These are phyloP conservation scores for Colletotrichum tropicale DNA, from an alignment of 2,329 filamentous ascomycete species.

Conservation along the genomic window DNA sequence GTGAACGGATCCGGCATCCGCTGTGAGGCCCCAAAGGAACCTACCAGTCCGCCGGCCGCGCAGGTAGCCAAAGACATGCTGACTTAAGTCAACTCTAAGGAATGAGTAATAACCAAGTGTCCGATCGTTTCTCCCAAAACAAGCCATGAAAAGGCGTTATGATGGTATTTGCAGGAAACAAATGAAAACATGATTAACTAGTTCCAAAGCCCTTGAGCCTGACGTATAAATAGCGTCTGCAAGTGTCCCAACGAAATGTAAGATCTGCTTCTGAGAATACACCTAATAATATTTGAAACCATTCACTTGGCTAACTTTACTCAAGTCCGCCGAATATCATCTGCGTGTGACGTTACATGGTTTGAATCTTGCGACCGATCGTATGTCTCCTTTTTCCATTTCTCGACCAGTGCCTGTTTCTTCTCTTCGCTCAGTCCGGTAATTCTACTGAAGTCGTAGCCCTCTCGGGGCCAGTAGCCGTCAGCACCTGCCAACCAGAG, in stretches of 20 bases:
- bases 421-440: neutral
- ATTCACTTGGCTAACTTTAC: neutral
- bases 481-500: neutral
- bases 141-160: neutral
- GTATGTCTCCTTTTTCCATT: neutral
- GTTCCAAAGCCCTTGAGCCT: neutral
- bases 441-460: neutral
- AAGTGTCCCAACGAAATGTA: neutral
- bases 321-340: neutral
- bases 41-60: neutral
- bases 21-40: rapidly evolving
- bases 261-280: neutral
- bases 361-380: neutral
- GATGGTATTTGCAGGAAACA: neutral
- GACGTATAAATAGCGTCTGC: neutral
- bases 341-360: neutral
- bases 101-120: neutral
- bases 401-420: neutral
- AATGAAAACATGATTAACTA: neutral
- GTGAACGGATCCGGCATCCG: neutral
- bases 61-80: neutral
- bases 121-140: neutral
- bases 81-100: neutral
- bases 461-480: neutral
- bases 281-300: neutral